phyloP scores from a whole-genome alignment of 805 yeast genomes.

The Starmerella bacillaris region DNA sequence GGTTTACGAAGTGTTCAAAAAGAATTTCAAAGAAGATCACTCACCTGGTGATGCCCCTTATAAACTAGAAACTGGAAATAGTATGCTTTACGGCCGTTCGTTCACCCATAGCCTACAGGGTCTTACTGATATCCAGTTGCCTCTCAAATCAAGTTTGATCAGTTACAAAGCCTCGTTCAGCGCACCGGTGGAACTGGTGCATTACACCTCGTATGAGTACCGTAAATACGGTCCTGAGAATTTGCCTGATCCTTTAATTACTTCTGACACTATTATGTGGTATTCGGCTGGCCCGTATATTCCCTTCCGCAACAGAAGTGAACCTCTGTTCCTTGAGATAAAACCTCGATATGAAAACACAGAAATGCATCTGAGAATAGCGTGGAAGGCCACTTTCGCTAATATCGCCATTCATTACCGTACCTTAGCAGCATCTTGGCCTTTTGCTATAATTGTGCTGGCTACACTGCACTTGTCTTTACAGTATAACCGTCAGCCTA shows the following conservation, averaged over 20 bases:
- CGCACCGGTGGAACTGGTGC: conserved; percentile 8
- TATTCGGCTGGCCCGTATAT: conserved; percentile 17
- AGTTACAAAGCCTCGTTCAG: conserved; percentile 8
- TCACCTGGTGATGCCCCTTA: not conserved
- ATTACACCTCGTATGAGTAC: conserved; percentile 13
- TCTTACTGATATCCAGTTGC: conserved; percentile 9
- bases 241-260: not conserved
- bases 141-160: conserved; percentile 13
- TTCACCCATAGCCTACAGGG: not conserved
- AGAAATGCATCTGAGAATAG: conserved; percentile 22
- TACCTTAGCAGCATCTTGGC: conserved; percentile 36
- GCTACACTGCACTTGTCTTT: not conserved
- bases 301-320: conserved; percentile 10
- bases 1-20: conserved; percentile 31
- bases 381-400: conserved; percentile 43
- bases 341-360: conserved; percentile 1
- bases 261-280: conserved; percentile 13
- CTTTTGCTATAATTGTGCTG: conserved; percentile 31
- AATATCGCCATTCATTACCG: conserved; percentile 61
- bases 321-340: conserved; percentile 4
- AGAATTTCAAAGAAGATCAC: conserved; percentile 3
- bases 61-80: conserved; percentile 1
- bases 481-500: conserved; percentile 23
- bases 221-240: conserved; percentile 12
- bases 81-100: conserved; percentile 3